These are phyloP conservation scores for Thermomucor indicae-seudaticae DNA, from an alignment of 371 early-diverging fungal genomes.

Conservation along the genomic window DNA sequence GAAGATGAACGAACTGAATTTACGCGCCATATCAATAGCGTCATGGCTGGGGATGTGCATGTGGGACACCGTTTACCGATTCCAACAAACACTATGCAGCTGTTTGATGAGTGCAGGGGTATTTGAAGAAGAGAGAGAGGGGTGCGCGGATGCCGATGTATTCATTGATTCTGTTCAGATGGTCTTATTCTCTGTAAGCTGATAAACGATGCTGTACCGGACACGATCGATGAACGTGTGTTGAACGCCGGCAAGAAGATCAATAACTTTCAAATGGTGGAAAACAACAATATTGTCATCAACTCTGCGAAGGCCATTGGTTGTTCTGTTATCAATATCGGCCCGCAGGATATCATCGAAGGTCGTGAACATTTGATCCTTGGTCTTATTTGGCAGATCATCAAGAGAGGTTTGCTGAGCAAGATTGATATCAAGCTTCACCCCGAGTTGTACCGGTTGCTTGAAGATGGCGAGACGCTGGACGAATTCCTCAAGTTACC, in stretches of 20 bases:
- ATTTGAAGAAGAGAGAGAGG: constrained; percentile 1
- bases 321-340: constrained; percentile 95
- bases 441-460: constrained; percentile 92
- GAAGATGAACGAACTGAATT: constrained; percentile 96
- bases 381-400: constrained; percentile 97
- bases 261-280: constrained; percentile 92
- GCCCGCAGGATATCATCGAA: constrained; percentile 90
- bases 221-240: constrained; percentile 97
- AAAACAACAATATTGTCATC: constrained; percentile 96
- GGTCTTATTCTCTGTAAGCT: constrained; percentile 95
- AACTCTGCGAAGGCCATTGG: constrained; percentile 98
- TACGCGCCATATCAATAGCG: constrained; percentile 88
- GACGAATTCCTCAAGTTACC: constrained; percentile 90
- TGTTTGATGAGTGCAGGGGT: constrained; percentile 90
- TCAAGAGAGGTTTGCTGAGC: constrained; percentile 92
- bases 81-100: constrained; percentile 88
- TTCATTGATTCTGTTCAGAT: constrained; percentile 41
- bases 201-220: constrained; percentile 94
- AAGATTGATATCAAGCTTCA: constrained; percentile 95
- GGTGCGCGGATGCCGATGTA: not conserved
- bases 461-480: constrained; percentile 89
- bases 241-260: constrained; percentile 81
- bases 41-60: constrained; percentile 77
- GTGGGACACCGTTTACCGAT: constrained; percentile 86
- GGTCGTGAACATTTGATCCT: constrained; percentile 92